Evolutionary conservation across 2,329 filamentous ascomycete genomes (phyloP).

Genomic region (Cercospora zeina): DNA sequence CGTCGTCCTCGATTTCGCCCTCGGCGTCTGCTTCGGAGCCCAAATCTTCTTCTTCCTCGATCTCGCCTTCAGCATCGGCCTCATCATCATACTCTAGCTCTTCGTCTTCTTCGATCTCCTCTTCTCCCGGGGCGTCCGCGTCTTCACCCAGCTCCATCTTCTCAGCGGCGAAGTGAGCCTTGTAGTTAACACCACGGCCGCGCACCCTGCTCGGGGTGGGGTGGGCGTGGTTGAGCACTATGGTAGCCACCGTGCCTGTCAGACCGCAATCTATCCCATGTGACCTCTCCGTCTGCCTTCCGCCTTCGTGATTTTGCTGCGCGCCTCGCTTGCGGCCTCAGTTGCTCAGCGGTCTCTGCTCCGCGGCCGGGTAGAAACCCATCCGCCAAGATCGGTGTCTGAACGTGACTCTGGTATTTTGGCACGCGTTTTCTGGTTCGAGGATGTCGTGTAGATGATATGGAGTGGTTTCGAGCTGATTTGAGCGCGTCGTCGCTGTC

Average conservation of each 20-base stretch:
- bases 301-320: constrained; percentile 8
- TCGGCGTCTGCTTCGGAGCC: constrained; percentile 53
- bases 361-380: constrained; percentile 13
- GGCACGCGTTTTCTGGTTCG: constrained; percentile 24
- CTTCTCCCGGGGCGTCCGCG: constrained; percentile 34
- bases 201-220: constrained; percentile 39
- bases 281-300: constrained; percentile 14
- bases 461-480: constrained; percentile 5
- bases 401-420: constrained; percentile 23
- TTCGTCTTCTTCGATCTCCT: constrained; percentile 32
- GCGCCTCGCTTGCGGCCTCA: constrained; percentile 10
- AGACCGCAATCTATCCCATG: constrained; percentile 27
- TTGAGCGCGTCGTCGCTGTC: constrained; percentile 21
- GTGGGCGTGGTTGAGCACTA: constrained; percentile 37
- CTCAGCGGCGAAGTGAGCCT: constrained; percentile 28
- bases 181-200: constrained; percentile 39
- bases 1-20: constrained; percentile 50
- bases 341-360: constrained; percentile 17
- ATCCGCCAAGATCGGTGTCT: constrained; percentile 23
- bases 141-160: constrained; percentile 32
- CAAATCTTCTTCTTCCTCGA: constrained; percentile 34
- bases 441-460: constrained; percentile 9
- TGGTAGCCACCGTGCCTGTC: constrained; percentile 39
- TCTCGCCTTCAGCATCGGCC: constrained; percentile 43
- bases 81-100: constrained; percentile 38